These are phyloP conservation scores for Lipomyces yarrowii DNA, from an alignment of 1,139 yeast genomes.

Conservation along the genomic window DNA sequence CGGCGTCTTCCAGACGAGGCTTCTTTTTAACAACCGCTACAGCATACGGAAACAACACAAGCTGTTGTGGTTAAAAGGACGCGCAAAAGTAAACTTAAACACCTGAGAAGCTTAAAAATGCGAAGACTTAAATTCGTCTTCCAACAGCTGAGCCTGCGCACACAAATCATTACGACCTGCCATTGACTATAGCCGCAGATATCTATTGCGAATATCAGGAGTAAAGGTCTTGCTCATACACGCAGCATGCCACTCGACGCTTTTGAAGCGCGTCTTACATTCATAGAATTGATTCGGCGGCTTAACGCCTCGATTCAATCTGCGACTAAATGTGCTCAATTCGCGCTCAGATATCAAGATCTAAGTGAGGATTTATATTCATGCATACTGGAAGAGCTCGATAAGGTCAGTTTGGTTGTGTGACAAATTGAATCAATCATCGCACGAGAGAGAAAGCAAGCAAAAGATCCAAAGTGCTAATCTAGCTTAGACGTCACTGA, in stretches of 20 bases:
- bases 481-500: constrained; percentile 46
- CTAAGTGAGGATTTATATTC: constrained; percentile 73
- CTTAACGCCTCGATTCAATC: constrained; percentile 60
- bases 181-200: no score
- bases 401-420: constrained; percentile 40
- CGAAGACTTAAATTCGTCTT: neutral
- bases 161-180: no score
- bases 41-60: neutral
- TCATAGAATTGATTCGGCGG: constrained; percentile 59
- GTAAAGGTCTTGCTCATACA: neutral
- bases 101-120: neutral
- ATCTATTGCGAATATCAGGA: no score
- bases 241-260: constrained; percentile 57
- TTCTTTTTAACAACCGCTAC: neutral
- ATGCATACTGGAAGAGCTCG: constrained; percentile 68
- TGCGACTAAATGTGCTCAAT: constrained; percentile 37
- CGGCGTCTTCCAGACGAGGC: neutral
- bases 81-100: no score
- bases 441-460: neutral
- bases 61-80: neutral
- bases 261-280: constrained; percentile 73
- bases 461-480: neutral
- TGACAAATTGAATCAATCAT: neutral
- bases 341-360: constrained; percentile 44
- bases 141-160: no score